These are phyloP conservation scores for Irpex sp. DNA, from an alignment of 1,284 basidiomycete genomes.

Conservation along the genomic window DNA sequence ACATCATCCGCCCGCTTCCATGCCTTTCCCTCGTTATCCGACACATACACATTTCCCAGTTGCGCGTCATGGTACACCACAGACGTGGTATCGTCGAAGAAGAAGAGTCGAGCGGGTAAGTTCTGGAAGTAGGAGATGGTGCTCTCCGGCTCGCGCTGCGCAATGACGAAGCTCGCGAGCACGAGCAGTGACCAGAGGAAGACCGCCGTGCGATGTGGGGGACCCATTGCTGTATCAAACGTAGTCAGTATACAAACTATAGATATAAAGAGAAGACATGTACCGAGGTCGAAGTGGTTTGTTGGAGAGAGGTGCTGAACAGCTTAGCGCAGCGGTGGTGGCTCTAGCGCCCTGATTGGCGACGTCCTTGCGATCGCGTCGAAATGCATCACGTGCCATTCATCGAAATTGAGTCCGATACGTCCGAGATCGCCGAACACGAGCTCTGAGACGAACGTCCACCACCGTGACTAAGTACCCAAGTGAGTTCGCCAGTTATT, in stretches of 20 bases:
- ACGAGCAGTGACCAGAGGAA: slow-evolving; percentile 28
- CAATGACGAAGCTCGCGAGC: slow-evolving; percentile 22
- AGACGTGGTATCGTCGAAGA: slow-evolving; percentile 85
- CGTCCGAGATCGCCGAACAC: no score
- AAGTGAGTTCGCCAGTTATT: no score
- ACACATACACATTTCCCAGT: slow-evolving; percentile 69
- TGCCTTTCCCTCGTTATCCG: slow-evolving; percentile 84
- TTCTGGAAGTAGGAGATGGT: slow-evolving; percentile 54
- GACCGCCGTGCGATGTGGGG: slow-evolving; percentile 29
- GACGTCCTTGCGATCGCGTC: neutral
- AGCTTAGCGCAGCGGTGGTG: neutral
- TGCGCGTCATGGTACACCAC: slow-evolving; percentile 80
- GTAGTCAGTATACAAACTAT: neutral
- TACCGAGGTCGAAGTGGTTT: neutral
- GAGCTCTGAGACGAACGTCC: no score
- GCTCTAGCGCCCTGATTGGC: neutral
- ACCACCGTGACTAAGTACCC: no score
- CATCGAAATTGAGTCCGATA: no score
- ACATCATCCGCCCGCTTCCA: slow-evolving; percentile 69
- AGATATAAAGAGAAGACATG: neutral
- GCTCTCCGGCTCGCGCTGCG: slow-evolving; percentile 34
- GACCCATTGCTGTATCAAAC: slow-evolving; percentile 26
- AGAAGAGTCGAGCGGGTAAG: slow-evolving; percentile 81
- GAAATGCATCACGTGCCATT: neutral
- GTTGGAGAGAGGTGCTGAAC: neutral